Base-by-base conservation (phyloP, 2,329 filamentous ascomycete species). In the Mycogone perniciosa region DNA sequence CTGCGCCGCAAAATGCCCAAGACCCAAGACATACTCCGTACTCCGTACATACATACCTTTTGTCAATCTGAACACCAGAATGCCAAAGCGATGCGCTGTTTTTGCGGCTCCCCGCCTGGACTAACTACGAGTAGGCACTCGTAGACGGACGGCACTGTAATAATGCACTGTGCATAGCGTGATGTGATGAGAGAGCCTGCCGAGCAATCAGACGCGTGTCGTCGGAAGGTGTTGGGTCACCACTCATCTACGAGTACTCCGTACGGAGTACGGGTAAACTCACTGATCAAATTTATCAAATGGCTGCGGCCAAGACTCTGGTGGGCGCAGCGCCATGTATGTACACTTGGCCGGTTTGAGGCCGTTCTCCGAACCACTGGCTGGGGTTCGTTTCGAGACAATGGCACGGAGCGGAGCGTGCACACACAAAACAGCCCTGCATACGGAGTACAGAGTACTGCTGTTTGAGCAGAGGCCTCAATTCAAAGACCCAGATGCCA, bases 331-430 rank as follows among this genome's bases (percentile, higher is more conserved):
- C n/a, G 11, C 26, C 27, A 5, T 30, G 27, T 11, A 31, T 34
- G 51, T 51, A 48, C 55, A 56, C 61, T 64, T 63, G 57, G 39
- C 64, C 62, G 46, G 52, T 63, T 64, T 49, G 56, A 65, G 64
- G 51, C 46, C 52, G 57, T 63, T 42, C 59, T 56, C 63, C 63
- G 62, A 61, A 53, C 52, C 60, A 54, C 54, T 56, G 53, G 54
- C 57, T 54, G 46, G 55, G 56, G 56, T 52, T 47, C 52, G 57
- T 50, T 57, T 57, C 42, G 33, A 30, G 45, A 37, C 34, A 29
- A 46, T 13, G 13, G 9, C 26, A n/a, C 33, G 20, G 44, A 33
- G 31, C 31, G 37, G 26, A 43, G 20, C 20, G 20, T 20, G 20
- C 20, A 20, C 46, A 45, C 29, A 43, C 29, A 39, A 31, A 30